phyloP scores from a whole-genome alignment of 768 basidiomycete species.

The Lactarius sp. region DNA sequence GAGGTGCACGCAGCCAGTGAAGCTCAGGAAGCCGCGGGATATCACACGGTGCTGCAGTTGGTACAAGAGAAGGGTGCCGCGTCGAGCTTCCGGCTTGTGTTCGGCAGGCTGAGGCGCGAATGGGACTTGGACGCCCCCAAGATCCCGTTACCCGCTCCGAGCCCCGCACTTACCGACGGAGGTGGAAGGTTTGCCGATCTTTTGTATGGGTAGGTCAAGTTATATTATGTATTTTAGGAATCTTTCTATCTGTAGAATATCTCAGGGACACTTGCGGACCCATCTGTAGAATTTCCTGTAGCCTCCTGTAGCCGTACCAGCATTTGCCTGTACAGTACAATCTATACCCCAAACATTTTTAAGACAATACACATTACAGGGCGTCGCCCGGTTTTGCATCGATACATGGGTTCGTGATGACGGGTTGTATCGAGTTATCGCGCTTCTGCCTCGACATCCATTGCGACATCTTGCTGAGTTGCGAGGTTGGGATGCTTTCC shows the following conservation, averaged over 20 bases:
- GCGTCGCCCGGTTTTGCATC: background rate
- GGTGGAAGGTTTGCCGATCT: constrained; percentile 34
- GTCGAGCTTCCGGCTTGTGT: constrained; percentile 75
- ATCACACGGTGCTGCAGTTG: constrained; percentile 56
- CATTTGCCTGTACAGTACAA: constrained; percentile 15
- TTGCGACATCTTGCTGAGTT: background rate
- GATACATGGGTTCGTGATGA: background rate
- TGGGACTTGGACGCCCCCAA: constrained; percentile 60
- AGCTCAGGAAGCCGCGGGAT: constrained; percentile 43
- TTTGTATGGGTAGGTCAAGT: constrained; percentile 29
- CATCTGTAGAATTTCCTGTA: constrained; percentile 27
- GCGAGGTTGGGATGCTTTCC: constrained; percentile 50
- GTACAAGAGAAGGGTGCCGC: constrained; percentile 85
- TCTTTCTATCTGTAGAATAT: constrained; percentile 10
- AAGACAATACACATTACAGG: constrained; percentile 9
- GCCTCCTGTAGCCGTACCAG: constrained; percentile 20
- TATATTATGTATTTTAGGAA: background rate
- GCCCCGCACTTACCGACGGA: constrained; percentile 32
- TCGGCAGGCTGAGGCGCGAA: constrained; percentile 54
- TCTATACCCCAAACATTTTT: constrained; percentile 7
- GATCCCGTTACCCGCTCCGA: constrained; percentile 26
- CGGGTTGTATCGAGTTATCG: background rate
- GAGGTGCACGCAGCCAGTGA: constrained; percentile 51
- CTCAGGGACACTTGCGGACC: constrained; percentile 2
- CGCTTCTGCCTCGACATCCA: constrained; percentile 27